Percentiles rank a stretch among this genome's conserved stretches.
These are phyloP conservation scores for Neopestalotiopsis rosae DNA, from an alignment of 2,329 filamentous ascomycete species.

Conservation along the genomic window DNA sequence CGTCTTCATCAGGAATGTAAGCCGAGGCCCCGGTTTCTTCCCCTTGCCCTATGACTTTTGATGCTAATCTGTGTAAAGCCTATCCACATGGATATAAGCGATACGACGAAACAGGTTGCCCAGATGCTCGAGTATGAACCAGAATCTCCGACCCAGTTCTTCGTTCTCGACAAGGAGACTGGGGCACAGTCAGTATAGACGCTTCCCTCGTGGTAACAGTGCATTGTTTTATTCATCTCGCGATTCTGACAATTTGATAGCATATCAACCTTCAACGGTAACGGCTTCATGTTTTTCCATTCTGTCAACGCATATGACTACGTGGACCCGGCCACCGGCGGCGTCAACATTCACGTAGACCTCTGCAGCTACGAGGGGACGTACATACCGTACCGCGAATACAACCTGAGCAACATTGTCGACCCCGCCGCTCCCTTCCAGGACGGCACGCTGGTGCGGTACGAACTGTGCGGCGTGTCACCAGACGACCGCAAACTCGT, in stretches of 20 bases:
- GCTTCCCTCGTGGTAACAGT: too few species aligned
- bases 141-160: constrained; percentile 22
- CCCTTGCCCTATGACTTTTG: neutral
- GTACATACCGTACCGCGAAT: constrained; percentile 23
- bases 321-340: constrained; percentile 15
- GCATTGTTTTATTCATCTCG: neutral
- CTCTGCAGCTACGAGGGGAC: constrained; percentile 24
- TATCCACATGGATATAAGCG: constrained; percentile 26
- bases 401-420: constrained; percentile 39
- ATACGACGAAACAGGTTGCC: constrained; percentile 23
- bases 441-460: constrained; percentile 22
- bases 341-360: constrained; percentile 25
- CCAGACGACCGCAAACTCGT: neutral
- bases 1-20: constrained; percentile 24
- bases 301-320: constrained; percentile 28
- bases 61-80: constrained; percentile 10
- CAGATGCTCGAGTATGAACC: constrained; percentile 23
- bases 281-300: constrained; percentile 25
- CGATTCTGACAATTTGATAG: neutral
- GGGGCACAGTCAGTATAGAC: constrained; percentile 21
- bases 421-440: constrained; percentile 15
- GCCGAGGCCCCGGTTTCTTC: neutral
- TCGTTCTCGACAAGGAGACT: constrained; percentile 23
- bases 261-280: constrained; percentile 20
- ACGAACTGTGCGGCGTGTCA: constrained; percentile 21